Conservation (phyloP, 2,329 filamentous ascomycete species). For the Aspergillus sp. region DNA sequence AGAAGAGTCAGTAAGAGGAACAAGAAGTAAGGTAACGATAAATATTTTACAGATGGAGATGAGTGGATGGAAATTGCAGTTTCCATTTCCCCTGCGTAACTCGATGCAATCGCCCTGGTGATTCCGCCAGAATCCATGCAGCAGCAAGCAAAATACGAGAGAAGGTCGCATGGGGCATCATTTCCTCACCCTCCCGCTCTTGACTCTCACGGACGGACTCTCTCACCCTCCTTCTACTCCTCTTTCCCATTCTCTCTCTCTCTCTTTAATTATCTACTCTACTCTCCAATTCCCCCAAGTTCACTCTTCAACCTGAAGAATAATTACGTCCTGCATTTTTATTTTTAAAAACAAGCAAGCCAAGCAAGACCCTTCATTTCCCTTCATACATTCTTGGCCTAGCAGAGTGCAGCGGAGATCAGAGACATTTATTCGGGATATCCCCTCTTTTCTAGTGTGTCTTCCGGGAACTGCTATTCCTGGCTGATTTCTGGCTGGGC, state of each 20-base stretch:
- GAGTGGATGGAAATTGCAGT: not conserved
- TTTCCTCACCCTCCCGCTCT: not conserved
- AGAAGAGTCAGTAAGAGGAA: not conserved
- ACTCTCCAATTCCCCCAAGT: too few relatives aligned
- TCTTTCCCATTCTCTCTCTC: too few relatives aligned
- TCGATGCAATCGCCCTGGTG: not conserved
- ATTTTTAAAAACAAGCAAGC: too few relatives aligned
- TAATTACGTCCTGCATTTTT: too few relatives aligned
- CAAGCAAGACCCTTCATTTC: too few relatives aligned
- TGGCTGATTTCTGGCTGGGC: slow-evolving; percentile 10
- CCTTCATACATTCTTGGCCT: not conserved
- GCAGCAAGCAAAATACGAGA: slow-evolving; percentile 3
- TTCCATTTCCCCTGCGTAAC: slow-evolving; percentile 8
- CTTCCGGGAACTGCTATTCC: not conserved
- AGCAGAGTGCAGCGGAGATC: not conserved
- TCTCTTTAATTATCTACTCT: too few relatives aligned
- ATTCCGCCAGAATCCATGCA: slow-evolving; percentile 3
- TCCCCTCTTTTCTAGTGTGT: not conserved
- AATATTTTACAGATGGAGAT: not conserved
- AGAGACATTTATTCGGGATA: not conserved
- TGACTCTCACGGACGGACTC: too few relatives aligned
- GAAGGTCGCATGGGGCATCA: not conserved
- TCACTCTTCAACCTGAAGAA: too few relatives aligned
- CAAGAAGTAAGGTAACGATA: not conserved
- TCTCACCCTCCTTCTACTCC: too few relatives aligned